A percentile compares a stretch with the other conserved stretches of the same genome.
phyloP scores from a whole-genome alignment of 139 green algal genomes.

The Cymbomonas tetramitiformis region DNA sequence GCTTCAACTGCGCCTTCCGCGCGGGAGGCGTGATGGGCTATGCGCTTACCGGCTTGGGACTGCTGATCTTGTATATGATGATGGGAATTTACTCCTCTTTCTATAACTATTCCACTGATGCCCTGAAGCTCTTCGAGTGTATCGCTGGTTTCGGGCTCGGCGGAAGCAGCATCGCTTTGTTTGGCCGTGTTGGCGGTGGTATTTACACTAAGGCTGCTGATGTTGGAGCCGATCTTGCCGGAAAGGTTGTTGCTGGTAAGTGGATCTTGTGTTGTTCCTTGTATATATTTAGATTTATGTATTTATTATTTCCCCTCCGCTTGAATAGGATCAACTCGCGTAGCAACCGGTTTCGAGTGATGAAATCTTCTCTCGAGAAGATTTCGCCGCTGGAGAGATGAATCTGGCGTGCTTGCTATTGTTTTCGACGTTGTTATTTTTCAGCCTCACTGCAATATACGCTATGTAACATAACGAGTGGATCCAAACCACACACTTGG shows the following conservation, averaged over 20 bases:
- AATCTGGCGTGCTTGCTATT: too few relatives aligned
- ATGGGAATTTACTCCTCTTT: conserved; percentile 15
- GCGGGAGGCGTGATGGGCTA: conserved; percentile 96
- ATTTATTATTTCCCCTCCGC: too few relatives aligned
- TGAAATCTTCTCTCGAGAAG: too few relatives aligned
- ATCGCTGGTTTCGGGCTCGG: conserved; percentile 90
- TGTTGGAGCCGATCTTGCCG: conserved; percentile 87
- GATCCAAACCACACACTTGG: too few relatives aligned
- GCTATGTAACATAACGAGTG: too few relatives aligned
- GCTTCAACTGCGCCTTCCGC: conserved; percentile 58
- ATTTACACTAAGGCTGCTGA: conserved; percentile 96
- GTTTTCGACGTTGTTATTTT: too few relatives aligned
- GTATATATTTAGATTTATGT: too few relatives aligned
- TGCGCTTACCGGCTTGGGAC: conserved; percentile 63
- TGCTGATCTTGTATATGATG: conserved; percentile 77
- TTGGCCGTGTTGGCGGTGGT: conserved; percentile 81
- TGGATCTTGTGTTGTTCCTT: too few relatives aligned
- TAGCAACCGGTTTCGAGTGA: too few relatives aligned
- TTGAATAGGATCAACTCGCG: too few relatives aligned
- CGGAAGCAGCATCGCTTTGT: conserved; percentile 86
- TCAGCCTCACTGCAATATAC: too few relatives aligned
- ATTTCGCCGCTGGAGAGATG: too few relatives aligned
- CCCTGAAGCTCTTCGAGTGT: conserved; percentile 71
- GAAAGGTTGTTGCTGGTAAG: conserved; percentile 66
- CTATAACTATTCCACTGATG: conserved; percentile 60